These are phyloP conservation scores for Aspergillus ochraceoroseus DNA, from an alignment of 2,329 filamentous ascomycete genomes.

Conservation along the genomic window DNA sequence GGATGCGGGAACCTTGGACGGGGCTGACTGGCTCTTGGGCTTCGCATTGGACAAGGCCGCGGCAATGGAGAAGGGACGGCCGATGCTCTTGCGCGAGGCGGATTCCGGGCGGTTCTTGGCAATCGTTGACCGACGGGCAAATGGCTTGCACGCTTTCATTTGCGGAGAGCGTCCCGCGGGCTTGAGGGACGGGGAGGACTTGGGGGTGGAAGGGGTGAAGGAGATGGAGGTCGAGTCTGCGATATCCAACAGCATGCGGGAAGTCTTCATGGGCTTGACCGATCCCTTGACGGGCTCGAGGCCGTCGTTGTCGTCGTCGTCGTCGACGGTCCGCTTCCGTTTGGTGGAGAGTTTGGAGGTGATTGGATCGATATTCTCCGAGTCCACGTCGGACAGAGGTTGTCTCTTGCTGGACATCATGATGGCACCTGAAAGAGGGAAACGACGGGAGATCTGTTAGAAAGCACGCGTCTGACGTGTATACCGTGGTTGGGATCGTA, in stretches of 20 bases:
- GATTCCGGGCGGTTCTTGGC: constrained; percentile 66
- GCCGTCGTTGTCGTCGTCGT: constrained; percentile 28
- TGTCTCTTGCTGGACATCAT: constrained; percentile 19
- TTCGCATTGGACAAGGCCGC: constrained; percentile 61
- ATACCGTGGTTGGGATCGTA: constrained; percentile 14
- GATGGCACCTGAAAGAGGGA: constrained; percentile 12
- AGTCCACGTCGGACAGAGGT: constrained; percentile 37
- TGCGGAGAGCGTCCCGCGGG: constrained; percentile 77
- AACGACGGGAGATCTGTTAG: constrained; percentile 12
- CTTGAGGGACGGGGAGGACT: constrained; percentile 56
- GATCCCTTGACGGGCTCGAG: constrained; percentile 28
- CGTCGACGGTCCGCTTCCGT: constrained; percentile 37
- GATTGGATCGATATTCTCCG: constrained; percentile 57
- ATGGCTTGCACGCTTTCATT: constrained; percentile 63
- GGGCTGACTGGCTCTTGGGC: constrained; percentile 46
- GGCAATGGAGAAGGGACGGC: constrained; percentile 75
- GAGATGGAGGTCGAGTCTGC: constrained; percentile 22
- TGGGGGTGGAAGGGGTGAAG: constrained; percentile 26
- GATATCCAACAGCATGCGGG: constrained; percentile 35
- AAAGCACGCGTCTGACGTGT: too few species aligned
- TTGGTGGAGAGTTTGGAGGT: constrained; percentile 48
- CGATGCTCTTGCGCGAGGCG: constrained; percentile 43
- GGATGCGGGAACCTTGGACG: constrained; percentile 42
- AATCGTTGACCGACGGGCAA: constrained; percentile 61
- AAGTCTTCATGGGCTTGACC: constrained; percentile 51